These are phyloP conservation scores for Fusarium aywerte DNA, from an alignment of 2,329 filamentous ascomycete species.

Conservation along the genomic window DNA sequence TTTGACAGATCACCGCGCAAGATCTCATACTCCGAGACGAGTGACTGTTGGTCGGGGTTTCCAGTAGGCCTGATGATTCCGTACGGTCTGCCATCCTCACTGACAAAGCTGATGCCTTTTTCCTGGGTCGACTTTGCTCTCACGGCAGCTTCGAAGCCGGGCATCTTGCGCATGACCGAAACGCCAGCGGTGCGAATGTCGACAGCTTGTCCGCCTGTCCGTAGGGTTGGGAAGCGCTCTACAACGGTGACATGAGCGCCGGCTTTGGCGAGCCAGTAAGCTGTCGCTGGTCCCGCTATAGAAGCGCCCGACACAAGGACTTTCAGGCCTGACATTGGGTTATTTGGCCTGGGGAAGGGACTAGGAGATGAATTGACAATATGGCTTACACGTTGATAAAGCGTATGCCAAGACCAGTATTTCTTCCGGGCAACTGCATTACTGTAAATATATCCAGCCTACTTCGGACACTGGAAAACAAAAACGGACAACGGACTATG, in stretches of 20 bases:
- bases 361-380: background rate
- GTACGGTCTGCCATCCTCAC: background rate
- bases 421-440: no score
- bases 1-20: conserved; percentile 16
- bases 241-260: conserved; percentile 53
- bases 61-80: conserved; percentile 16
- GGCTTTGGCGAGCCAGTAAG: conserved; percentile 47
- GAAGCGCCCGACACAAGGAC: conserved; percentile 49
- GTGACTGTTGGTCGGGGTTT: conserved; percentile 19
- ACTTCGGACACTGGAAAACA: conserved; percentile 8
- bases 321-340: conserved; percentile 33
- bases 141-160: conserved; percentile 46
- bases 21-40: conserved; percentile 23
- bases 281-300: conserved; percentile 48
- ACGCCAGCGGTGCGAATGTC: conserved; percentile 54
- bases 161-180: conserved; percentile 53
- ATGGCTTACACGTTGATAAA: background rate
- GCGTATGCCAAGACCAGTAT: no score
- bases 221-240: conserved; percentile 51
- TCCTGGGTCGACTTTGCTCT: conserved; percentile 12
- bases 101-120: conserved; percentile 21
- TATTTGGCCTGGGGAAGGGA: background rate
- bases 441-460: background rate
- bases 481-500: conserved; percentile 15
- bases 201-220: conserved; percentile 52